Evolutionary conservation across 139 green algal species (phyloP), one percentile per base, ranked within the genome.

Genomic region (Closterium sp.): DNA sequence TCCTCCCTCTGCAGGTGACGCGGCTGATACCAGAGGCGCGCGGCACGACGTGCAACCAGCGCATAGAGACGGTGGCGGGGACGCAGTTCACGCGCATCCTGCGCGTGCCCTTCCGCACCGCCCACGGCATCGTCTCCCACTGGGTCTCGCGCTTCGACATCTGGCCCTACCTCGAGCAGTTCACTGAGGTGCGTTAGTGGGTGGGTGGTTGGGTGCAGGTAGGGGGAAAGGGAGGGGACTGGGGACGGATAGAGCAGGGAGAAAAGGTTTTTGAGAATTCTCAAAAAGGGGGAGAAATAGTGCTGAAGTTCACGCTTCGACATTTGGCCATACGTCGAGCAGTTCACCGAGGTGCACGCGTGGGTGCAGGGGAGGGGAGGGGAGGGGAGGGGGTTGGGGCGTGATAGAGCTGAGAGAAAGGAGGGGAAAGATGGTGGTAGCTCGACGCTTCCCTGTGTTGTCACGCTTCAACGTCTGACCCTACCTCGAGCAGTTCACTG

Each of bases 131-230:
- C 29, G 91, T 97, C 32, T 28, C 97, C 70, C 93, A 89, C 84
- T 98, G 97, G 97, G 91, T 98, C 30, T 97, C 95, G 31, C 95
- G 97, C 86, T 96, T 97, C 86, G 96, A 98, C 88, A 91, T 98
- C 42, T 98, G 96, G 96, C 97, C 97, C 17, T 98, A 98, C 91
- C 94, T 98, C 79, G 97, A 98, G 94, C 95, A 92, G 62, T 98
- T 98, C 91, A 95, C 97, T 0, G 93, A 97, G 89, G 96, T 93
- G 24, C 31, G 91, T n/a, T n/a, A n/a, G n/a, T 85, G 17, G 22
- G 28, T 86, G 5, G 38, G 38, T 7, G 38, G 38, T 42, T 42
- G 34, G 6, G n/a, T n/a, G n/a, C n/a, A n/a, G 34, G 34, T 6
- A 4, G 7, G 7, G 7, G 7, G 38, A 50, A 50, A 9, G 38